Evolutionary conservation across 768 basidiomycete species (phyloP).

Genomic region (Boletellus emodensis): DNA sequence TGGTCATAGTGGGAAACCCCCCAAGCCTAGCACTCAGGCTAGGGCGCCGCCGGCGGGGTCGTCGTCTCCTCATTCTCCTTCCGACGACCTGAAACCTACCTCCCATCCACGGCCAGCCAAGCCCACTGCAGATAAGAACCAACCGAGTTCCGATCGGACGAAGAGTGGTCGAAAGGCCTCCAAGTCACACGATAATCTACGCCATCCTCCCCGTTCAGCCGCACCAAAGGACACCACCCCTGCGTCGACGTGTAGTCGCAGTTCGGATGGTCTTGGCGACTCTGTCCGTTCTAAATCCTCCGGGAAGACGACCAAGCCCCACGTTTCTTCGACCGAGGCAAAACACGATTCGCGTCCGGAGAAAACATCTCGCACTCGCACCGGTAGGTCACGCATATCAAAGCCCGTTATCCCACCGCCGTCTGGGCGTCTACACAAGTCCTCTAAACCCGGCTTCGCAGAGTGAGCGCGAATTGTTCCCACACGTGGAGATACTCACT

Average conservation of each 20-base stretch:
- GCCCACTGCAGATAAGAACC: slow-evolving; percentile 9
- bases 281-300: slow-evolving; percentile 14
- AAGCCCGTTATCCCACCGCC: slow-evolving; percentile 30
- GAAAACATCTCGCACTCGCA: slow-evolving; percentile 9
- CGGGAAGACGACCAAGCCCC: slow-evolving; percentile 8
- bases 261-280: slow-evolving; percentile 7
- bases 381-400: slow-evolving; percentile 13
- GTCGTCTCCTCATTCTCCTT: slow-evolving; percentile 11
- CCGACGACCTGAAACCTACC: slow-evolving; percentile 9
- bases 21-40: slow-evolving; percentile 12
- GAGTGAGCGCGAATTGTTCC: slow-evolving; percentile 22
- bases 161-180: slow-evolving; percentile 13
- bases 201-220: slow-evolving; percentile 16
- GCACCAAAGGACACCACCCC: slow-evolving; percentile 3
- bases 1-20: slow-evolving; percentile 3
- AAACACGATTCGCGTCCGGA: slow-evolving; percentile 8
- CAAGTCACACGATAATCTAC: slow-evolving; percentile 23
- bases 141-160: slow-evolving; percentile 17
- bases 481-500: slow-evolving; percentile 5
- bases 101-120: slow-evolving; percentile 16
- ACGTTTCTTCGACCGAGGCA: background rate
- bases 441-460: slow-evolving; percentile 21
- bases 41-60: slow-evolving; percentile 11
- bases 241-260: slow-evolving; percentile 12
- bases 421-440: slow-evolving; percentile 20